Conservation (phyloP, 331 rosid genomes). For the Erythrophleum ivorense region DNA sequence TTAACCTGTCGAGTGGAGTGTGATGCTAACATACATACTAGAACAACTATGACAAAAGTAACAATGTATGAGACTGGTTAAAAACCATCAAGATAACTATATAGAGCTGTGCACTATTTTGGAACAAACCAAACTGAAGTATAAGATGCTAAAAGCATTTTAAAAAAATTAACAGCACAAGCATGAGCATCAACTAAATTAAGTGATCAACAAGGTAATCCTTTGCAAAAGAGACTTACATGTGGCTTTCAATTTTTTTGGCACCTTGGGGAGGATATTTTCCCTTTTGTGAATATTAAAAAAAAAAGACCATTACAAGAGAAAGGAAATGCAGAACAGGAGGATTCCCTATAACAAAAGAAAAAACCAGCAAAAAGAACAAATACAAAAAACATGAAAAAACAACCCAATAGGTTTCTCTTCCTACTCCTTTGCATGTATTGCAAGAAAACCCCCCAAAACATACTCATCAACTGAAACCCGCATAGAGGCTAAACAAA, state of each 20-base stretch:
- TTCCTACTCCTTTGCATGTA: conserved; percentile 22
- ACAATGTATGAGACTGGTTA: not conserved
- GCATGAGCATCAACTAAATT: conserved; percentile 7
- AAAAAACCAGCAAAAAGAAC: not conserved
- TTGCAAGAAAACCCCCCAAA: not conserved
- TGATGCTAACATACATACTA: not conserved
- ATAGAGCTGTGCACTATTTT: not conserved
- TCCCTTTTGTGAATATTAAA: too few species aligned
- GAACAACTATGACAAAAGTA: not conserved
- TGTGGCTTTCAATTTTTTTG: not conserved
- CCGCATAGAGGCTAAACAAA: not conserved
- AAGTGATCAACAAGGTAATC: not conserved
- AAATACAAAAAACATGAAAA: too few species aligned
- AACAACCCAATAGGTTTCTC: not conserved
- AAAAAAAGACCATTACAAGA: not conserved
- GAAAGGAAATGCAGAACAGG: conserved; percentile 17
- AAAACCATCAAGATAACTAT: not conserved
- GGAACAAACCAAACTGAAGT: not conserved
- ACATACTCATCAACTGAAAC: conserved; percentile 11
- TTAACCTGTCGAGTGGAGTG: not conserved
- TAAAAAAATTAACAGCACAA: not conserved
- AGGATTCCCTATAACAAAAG: not conserved
- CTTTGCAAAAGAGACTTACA: conserved; percentile 14
- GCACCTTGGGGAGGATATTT: not conserved
- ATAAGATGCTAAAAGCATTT: not conserved